phyloP scores from a whole-genome alignment of 2,329 filamentous ascomycete genomes.

The Tolypocladium amazonense region DNA sequence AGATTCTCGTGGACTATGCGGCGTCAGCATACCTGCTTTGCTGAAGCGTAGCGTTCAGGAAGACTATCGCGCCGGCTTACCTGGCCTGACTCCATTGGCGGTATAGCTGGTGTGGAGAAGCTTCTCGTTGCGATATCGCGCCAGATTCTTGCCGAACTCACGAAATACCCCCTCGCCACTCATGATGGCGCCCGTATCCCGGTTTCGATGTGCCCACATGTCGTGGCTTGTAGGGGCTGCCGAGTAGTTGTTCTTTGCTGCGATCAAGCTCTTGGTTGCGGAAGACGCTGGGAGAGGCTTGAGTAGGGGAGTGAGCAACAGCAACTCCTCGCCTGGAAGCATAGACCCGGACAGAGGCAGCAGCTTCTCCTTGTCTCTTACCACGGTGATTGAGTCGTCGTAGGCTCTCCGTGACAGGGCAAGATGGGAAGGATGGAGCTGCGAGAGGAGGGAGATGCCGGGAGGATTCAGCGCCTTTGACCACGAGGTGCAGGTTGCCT shows the following conservation, averaged over 20 bases:
- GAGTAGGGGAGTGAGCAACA: constrained; percentile 78
- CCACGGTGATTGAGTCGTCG: constrained; percentile 84
- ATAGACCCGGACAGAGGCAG: constrained; percentile 75
- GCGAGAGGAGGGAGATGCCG: constrained; percentile 64
- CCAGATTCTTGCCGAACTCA: constrained; percentile 79
- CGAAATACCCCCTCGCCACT: constrained; percentile 89
- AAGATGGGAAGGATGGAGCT: constrained; percentile 73
- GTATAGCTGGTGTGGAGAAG: constrained; percentile 93
- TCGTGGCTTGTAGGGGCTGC: constrained; percentile 35
- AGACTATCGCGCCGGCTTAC: constrained; percentile 18
- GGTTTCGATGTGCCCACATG: constrained; percentile 44
- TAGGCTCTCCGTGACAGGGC: constrained; percentile 77
- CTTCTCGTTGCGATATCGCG: constrained; percentile 73
- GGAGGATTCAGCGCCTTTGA: constrained; percentile 80
- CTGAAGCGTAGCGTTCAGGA: neutral
- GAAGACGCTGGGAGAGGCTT: constrained; percentile 88
- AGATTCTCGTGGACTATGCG: constrained; percentile 71
- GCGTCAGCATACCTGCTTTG: constrained; percentile 3
- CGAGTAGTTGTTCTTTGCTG: constrained; percentile 33
- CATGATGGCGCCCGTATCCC: constrained; percentile 57
- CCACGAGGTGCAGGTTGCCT: constrained; percentile 82
- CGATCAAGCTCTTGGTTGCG: constrained; percentile 60
- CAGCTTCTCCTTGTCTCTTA: constrained; percentile 77
- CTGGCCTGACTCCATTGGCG: constrained; percentile 77
- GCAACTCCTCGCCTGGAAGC: constrained; percentile 76